phyloP scores from a whole-genome alignment of 768 basidiomycete genomes.

The Lyophyllum atratum region DNA sequence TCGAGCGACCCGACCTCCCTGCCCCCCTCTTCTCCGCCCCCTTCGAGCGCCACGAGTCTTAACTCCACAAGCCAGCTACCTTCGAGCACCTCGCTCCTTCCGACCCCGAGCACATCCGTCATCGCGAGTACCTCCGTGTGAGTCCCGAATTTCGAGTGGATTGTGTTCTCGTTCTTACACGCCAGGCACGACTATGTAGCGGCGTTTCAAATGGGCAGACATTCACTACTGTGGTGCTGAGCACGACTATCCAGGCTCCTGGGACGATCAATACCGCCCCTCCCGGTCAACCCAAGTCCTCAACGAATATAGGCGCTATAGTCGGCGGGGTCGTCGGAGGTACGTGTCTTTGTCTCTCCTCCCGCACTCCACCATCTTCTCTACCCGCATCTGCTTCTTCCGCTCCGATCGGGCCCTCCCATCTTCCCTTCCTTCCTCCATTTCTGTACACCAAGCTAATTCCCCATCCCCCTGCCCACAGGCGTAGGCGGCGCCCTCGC shows the following conservation, averaged over 20 bases:
- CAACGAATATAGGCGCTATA: slow-evolving; percentile 41
- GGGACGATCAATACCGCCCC: slow-evolving; percentile 20
- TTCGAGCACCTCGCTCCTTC: background rate
- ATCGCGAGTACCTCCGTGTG: slow-evolving; percentile 5
- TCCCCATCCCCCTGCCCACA: slow-evolving; percentile 2
- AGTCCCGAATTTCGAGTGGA: background rate
- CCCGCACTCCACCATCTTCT: background rate
- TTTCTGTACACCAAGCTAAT: background rate
- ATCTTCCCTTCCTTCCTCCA: background rate
- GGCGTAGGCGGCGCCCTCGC: slow-evolving; percentile 31
- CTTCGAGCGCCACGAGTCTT: background rate
- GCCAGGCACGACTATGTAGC: background rate
- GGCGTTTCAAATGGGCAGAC: slow-evolving; percentile 26
- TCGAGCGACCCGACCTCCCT: background rate
- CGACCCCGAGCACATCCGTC: background rate
- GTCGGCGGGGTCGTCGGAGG: slow-evolving; percentile 58
- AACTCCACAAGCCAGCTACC: background rate
- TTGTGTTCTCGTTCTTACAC: background rate
- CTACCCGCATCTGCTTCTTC: background rate
- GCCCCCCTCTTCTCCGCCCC: background rate
- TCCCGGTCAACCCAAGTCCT: background rate
- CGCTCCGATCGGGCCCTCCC: background rate
- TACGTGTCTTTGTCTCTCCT: slow-evolving; percentile 9
- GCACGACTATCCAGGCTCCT: slow-evolving; percentile 28
- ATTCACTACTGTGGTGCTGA: slow-evolving; percentile 25